Evolutionary conservation across 208 protist genomes (phyloP).

Genomic region (Crithidia expoeki): DNA sequence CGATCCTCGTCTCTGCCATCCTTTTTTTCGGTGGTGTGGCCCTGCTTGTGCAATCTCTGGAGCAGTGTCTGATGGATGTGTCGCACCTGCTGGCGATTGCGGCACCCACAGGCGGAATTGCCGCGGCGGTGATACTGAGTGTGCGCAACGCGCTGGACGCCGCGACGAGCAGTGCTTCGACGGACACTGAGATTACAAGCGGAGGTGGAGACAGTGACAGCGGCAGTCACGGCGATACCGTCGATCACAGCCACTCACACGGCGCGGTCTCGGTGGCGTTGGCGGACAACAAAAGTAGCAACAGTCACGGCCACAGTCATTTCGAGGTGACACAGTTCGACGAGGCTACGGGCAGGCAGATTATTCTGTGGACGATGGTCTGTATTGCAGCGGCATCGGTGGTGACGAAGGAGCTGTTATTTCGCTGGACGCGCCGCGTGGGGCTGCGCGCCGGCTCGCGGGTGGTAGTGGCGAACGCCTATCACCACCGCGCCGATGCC

Average conservation of each 20-base stretch:
- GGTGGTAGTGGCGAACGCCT: slow-evolving; percentile 89
- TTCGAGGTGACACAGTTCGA: slow-evolving; percentile 70
- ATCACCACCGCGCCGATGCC: slow-evolving; percentile 88
- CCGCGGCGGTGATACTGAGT: slow-evolving; percentile 13
- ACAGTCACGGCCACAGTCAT: slow-evolving; percentile 72
- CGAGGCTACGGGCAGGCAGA: slow-evolving; percentile 48
- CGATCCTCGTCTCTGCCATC: slow-evolving; percentile 77
- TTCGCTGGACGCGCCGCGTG: slow-evolving; percentile 79
- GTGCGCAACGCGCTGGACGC: slow-evolving; percentile 8
- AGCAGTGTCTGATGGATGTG: slow-evolving; percentile 46
- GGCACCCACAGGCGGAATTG: slow-evolving; percentile 13
- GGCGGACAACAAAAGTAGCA: not conserved
- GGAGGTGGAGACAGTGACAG: not conserved
- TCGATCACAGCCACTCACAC: slow-evolving; percentile 20
- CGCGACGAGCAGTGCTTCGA: not conserved
- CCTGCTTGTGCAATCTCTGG: slow-evolving; percentile 75
- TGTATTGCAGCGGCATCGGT: slow-evolving; percentile 64
- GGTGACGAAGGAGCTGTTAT: slow-evolving; percentile 81
- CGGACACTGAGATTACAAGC: not conserved
- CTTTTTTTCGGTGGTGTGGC: slow-evolving; percentile 77
- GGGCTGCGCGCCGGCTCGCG: slow-evolving; percentile 75
- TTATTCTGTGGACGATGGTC: slow-evolving; percentile 88
- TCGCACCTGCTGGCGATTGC: slow-evolving; percentile 15
- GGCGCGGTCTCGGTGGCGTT: not conserved
- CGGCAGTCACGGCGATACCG: not conserved